Conservation (phyloP, 176 grass and related monocot species). For the Hordeum vulgare region DNA sequence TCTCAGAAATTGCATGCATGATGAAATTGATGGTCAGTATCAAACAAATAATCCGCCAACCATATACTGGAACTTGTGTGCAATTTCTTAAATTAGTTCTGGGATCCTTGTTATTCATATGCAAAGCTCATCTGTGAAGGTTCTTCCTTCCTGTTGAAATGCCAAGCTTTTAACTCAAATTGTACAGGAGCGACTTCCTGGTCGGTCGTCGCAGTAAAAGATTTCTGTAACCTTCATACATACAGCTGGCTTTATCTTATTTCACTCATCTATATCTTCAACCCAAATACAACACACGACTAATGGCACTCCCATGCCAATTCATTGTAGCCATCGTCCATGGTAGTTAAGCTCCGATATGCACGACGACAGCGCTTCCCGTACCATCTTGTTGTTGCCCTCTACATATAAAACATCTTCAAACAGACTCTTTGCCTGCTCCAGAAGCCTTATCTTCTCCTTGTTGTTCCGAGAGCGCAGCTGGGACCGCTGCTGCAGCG, state of each 20-base stretch:
- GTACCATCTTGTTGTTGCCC: slow-evolving; percentile 54
- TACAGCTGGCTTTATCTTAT: slow-evolving; percentile 12
- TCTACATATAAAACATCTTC: slow-evolving; percentile 85
- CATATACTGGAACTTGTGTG: slow-evolving; percentile 48
- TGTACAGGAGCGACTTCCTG: slow-evolving; percentile 46
- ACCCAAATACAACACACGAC: not conserved
- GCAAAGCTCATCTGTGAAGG: slow-evolving; percentile 34
- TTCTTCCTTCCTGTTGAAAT: slow-evolving; percentile 64
- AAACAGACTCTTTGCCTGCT: slow-evolving; percentile 87
- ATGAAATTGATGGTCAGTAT: not conserved
- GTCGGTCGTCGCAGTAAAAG: slow-evolving; percentile 4
- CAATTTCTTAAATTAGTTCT: slow-evolving; percentile 40
- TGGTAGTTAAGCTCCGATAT: slow-evolving; percentile 85
- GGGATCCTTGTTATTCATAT: slow-evolving; percentile 40
- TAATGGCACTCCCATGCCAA: not conserved
- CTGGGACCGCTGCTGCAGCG: slow-evolving; percentile 74
- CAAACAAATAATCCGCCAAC: not conserved
- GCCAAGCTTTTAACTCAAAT: slow-evolving; percentile 3
- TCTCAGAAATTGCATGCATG: too few species aligned
- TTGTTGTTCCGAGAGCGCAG: slow-evolving; percentile 44
- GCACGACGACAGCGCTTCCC: slow-evolving; percentile 76
- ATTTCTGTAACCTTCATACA: slow-evolving; percentile 18
- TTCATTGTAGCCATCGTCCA: slow-evolving; percentile 38
- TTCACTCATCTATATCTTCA: not conserved
- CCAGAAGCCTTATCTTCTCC: slow-evolving; percentile 80